Evolutionary conservation across 2,329 filamentous ascomycete genomes (phyloP).

Genomic region (Cladophialophora immunda): DNA sequence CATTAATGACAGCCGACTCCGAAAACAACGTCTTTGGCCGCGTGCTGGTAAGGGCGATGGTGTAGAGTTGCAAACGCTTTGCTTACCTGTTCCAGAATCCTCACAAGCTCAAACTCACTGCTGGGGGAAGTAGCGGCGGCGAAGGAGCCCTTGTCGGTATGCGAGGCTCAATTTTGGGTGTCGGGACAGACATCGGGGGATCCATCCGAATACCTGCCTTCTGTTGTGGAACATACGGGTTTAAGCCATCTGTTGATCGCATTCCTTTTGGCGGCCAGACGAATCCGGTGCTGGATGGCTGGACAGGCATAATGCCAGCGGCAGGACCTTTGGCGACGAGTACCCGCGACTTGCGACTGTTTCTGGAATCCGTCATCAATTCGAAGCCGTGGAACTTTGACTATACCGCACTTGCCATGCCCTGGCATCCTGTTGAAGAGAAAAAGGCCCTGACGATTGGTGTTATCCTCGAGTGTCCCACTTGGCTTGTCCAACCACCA

Average conservation of each 20-base stretch:
- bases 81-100: conserved; percentile 60
- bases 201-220: conserved; percentile 58
- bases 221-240: conserved; percentile 60
- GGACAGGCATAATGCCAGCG: conserved; percentile 59
- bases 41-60: conserved; percentile 50
- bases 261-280: conserved; percentile 63
- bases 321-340: conserved; percentile 53
- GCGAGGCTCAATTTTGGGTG: conserved; percentile 66
- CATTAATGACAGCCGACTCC: conserved; percentile 62
- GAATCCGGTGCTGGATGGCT: conserved; percentile 56
- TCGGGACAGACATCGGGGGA: conserved; percentile 68
- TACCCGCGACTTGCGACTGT: conserved; percentile 31
- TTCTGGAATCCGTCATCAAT: conserved; percentile 47
- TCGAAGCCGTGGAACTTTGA: conserved; percentile 54
- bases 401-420: conserved; percentile 60
- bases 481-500: conserved; percentile 49
- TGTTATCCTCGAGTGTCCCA: conserved; percentile 50
- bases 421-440: conserved; percentile 54
- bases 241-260: conserved; percentile 58
- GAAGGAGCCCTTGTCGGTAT: conserved; percentile 69
- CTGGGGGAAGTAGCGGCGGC: conserved; percentile 73
- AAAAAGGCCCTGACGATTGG: conserved; percentile 45
- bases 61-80: neutral
- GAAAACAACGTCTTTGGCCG: conserved; percentile 67
- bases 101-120: conserved; percentile 65